Base-by-base conservation (phyloP, 768 basidiomycete genomes). In the Suillus decipiens region DNA sequence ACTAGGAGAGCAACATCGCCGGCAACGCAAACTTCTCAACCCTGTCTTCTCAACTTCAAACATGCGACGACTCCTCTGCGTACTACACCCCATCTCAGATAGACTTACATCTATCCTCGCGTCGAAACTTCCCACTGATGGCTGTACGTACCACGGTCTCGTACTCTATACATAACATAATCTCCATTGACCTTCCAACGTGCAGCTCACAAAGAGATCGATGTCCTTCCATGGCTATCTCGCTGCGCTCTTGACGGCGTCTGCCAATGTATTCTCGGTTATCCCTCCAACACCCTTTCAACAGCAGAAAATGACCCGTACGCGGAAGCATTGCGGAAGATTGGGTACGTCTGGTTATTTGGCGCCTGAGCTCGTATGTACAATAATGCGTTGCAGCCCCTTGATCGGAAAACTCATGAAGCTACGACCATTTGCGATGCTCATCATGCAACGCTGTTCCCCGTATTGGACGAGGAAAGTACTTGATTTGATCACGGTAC, bases 241-340 rank as follows among this genome's bases (percentile, higher is more conserved):
- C 76, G 83, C 10, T 72, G 78, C 22, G 81, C 83, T 22, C 73
- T 84, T 12, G 82, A 85, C 63, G 70, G 84, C 48, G 78, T 85
- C 48, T 82, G 81, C 4, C 82, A 80, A 71, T 78, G 78, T 19
- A 82, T 83, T 5, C 73, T 85, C 34, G 79, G 79, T 0, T 73
- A 72, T 50, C 76, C 78, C 1, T 79, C 79, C 56, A 77, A 79
- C 22, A 67, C 60, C 5, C 54, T 71, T 9, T 67, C 71, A 19
- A 55, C 65, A 1, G 42, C 45, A 17, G 59, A 65, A 17, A 41
- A 59, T 24, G 65, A 69, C 45, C 59, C 56, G 36, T 71, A 71
- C 42, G 60, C 58, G 0, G 61, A 67, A n/a, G 68, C 70, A 3
- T 67, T 79, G 28, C 65, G 66, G 43, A 65, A 58, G 28, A 51